Percentiles rank a stretch among this genome's conserved stretches.
Conservation (phyloP, 1,139 yeast genomes). For the Candida dubliniensis region DNA sequence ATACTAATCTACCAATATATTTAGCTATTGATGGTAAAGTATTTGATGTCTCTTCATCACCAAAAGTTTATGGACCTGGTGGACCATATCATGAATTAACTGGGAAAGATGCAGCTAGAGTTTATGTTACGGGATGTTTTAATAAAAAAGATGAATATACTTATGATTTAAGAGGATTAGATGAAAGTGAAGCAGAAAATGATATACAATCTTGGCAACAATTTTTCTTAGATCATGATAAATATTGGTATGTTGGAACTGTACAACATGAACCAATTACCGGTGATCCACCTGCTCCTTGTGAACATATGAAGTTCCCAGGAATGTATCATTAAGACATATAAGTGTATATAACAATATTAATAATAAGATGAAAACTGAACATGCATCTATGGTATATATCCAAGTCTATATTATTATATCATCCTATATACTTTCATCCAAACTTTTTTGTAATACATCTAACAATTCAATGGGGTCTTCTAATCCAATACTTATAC, state of each 20-base stretch:
- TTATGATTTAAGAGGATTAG: constrained; percentile 67
- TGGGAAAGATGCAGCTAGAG: constrained; percentile 73
- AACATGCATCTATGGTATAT: neutral
- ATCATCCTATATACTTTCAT: constrained; percentile 17
- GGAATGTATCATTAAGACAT: constrained; percentile 14
- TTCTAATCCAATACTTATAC: constrained; percentile 85
- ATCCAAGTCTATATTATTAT: neutral
- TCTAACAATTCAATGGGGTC: constrained; percentile 54
- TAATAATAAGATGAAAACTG: neutral
- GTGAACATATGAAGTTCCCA: constrained; percentile 39
- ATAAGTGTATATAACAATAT: too few species aligned
- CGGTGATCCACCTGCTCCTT: constrained; percentile 40
- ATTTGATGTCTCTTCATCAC: constrained; percentile 64
- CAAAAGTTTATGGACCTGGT: constrained; percentile 60
- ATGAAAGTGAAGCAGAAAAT: constrained; percentile 27
- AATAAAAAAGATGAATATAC: constrained; percentile 56
- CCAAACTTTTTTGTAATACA: constrained; percentile 59
- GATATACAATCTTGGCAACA: constrained; percentile 50
- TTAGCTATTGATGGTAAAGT: constrained; percentile 67
- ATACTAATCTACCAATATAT: constrained; percentile 54
- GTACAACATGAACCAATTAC: constrained; percentile 41
- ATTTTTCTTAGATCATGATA: constrained; percentile 45
- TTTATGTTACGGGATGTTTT: constrained; percentile 78
- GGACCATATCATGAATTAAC: constrained; percentile 63
- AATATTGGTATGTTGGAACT: constrained; percentile 66